Base-by-base conservation (phyloP, 306 rosid genomes). In the Phaseolus lunatus region DNA sequence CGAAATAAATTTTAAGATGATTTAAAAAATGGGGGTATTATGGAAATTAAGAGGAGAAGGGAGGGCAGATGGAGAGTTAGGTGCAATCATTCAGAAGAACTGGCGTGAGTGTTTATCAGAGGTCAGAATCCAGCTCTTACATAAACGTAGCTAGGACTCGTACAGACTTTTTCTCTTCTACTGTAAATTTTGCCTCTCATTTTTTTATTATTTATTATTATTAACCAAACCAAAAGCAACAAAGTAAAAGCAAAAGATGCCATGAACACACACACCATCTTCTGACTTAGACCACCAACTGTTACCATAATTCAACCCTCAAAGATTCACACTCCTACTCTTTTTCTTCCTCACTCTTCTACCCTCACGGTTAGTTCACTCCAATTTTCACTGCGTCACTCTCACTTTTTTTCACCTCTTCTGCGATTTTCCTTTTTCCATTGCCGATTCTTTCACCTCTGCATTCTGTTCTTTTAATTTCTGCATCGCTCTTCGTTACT, bases 131-230 rank as follows among this genome's bases (percentile, higher is more conserved):
- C 86, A 86, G 88, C 90, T 39, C 44, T 39, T 81, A 53, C 44
- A 67, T 83, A 78, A 68, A 70, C 83, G 86, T 88, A 79, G 85
- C 18, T 82, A 80, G 81, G 85, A 88, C 88, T 84, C 78, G 69
- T 18, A 67, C 44, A 3, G 79, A 68, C 88, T 56, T 68, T 61
- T 15, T 63, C 58, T 57, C 70, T 13, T 37, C 45, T 43, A 16
- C 11, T 14, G 44, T 41, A 16, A 58, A 70, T 58, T 39, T 65
- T 20, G 20, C 35, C 6, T 66, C 56, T 6, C 2, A 58, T 24
- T 39, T 9, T 1, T 39, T 39, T 39, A 1, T 20, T 19, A 52
- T 53, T 53, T 45, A 12, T 20, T 5, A 53, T 20, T 12, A 26
- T 29, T 59, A 33, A 84, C 71, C 12, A 80, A 85, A 82, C 12